These are phyloP conservation scores for Capronia coronata DNA, from an alignment of 2,329 filamentous ascomycete genomes.

Conservation along the genomic window DNA sequence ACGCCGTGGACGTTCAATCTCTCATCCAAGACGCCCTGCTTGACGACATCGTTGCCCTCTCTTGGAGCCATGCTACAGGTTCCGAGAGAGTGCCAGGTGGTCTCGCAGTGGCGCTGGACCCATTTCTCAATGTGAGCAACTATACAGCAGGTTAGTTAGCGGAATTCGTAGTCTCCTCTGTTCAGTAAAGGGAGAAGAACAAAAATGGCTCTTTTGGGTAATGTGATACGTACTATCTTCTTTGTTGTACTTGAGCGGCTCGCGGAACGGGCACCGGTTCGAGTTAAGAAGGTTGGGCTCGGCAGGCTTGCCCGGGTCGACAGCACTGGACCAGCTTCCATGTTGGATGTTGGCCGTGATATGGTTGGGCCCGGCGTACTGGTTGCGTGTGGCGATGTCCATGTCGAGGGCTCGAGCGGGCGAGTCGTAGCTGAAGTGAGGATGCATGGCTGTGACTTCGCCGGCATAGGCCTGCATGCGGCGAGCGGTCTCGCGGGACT, in stretches of 20 bases:
- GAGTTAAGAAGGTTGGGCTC: slow-evolving; percentile 53
- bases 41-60: slow-evolving; percentile 72
- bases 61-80: slow-evolving; percentile 72
- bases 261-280: slow-evolving; percentile 49
- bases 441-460: slow-evolving; percentile 61
- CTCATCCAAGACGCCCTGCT: slow-evolving; percentile 71
- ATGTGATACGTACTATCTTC: slow-evolving; percentile 36
- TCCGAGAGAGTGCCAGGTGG: slow-evolving; percentile 62
- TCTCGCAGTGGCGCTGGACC: slow-evolving; percentile 67
- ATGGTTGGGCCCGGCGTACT: slow-evolving; percentile 67
- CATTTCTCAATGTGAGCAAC: slow-evolving; percentile 59
- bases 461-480: slow-evolving; percentile 73
- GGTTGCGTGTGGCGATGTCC: slow-evolving; percentile 67
- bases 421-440: slow-evolving; percentile 65
- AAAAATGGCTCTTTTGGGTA: too few relatives aligned
- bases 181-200: too few relatives aligned
- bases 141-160: slow-evolving; percentile 11
- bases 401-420: slow-evolving; percentile 65
- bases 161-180: too few relatives aligned
- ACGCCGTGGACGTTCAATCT: slow-evolving; percentile 72
- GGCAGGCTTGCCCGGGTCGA: slow-evolving; percentile 50
- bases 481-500: slow-evolving; percentile 70
- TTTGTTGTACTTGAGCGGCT: slow-evolving; percentile 54
- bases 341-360: slow-evolving; percentile 65
- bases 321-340: slow-evolving; percentile 60